These are phyloP conservation scores for Clavispora asparagi DNA, from an alignment of 805 yeast species.

Conservation along the genomic window DNA sequence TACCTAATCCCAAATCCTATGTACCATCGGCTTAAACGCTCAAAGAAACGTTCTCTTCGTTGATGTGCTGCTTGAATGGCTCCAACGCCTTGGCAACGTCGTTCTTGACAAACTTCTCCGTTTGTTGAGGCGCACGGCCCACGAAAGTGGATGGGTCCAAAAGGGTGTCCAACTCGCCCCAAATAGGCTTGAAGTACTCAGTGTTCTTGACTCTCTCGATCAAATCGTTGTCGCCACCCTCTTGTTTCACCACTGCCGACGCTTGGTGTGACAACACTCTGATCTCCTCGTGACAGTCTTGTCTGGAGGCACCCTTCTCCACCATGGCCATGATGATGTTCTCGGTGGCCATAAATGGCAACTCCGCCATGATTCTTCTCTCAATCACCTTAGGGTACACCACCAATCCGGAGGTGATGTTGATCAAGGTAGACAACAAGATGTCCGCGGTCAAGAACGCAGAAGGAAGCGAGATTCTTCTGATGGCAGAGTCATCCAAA, in stretches of 20 bases:
- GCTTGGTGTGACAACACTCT: constrained; percentile 97
- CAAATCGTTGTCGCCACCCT: constrained; percentile 97
- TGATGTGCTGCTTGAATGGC: constrained; percentile 56
- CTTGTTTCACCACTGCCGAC: constrained; percentile 92
- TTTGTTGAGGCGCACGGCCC: constrained; percentile 98
- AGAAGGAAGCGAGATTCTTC: constrained; percentile 94
- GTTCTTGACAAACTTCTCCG: constrained; percentile 81
- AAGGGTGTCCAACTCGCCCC: constrained; percentile 72
- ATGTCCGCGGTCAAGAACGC: constrained; percentile 97
- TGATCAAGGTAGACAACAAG: constrained; percentile 78
- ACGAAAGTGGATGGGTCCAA: constrained; percentile 92
- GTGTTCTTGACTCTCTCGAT: constrained; percentile 80
- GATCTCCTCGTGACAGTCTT: constrained; percentile 96
- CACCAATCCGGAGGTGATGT: constrained; percentile 91
- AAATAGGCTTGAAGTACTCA: constrained; percentile 81
- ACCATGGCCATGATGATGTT: constrained; percentile 99
- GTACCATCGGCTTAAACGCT: constrained; percentile 52
- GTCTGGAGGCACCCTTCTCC: constrained; percentile 95
- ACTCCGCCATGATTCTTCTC: constrained; percentile 88
- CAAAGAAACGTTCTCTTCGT: constrained; percentile 67
- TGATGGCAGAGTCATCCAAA: constrained; percentile 94
- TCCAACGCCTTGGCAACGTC: constrained; percentile 82
- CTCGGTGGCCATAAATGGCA: constrained; percentile 99
- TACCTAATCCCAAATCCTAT: constrained; percentile 4
- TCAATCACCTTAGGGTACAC: constrained; percentile 98